Evolutionary conservation across 148 eudicot genomes (phyloP).

Genomic region (Drosera capensis): DNA sequence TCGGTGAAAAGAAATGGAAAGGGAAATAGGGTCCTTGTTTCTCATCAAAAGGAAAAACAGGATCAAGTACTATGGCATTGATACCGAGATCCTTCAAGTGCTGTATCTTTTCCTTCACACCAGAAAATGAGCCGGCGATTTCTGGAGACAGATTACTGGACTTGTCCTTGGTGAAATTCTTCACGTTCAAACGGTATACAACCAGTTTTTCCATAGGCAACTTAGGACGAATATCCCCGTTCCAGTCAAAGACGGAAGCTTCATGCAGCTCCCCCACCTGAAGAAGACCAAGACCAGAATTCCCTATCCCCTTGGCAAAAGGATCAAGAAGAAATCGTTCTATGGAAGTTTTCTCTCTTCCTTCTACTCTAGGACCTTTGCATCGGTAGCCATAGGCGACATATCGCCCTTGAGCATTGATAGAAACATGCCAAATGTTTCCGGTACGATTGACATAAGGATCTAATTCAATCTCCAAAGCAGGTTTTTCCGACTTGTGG

Average conservation of each 20-base stretch:
- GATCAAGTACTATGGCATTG: slow-evolving; percentile 72
- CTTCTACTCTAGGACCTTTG: slow-evolving; percentile 17
- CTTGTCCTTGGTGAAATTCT: slow-evolving; percentile 47
- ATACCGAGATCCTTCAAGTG: slow-evolving; percentile 74
- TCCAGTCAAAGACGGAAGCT: slow-evolving; percentile 63
- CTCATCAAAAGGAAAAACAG: slow-evolving; percentile 49
- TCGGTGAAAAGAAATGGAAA: slow-evolving; percentile 58
- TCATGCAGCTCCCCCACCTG: slow-evolving; percentile 33
- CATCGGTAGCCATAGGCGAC: slow-evolving; percentile 74
- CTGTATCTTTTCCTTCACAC: slow-evolving; percentile 47
- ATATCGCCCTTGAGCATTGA: slow-evolving; percentile 32
- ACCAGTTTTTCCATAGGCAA: slow-evolving; percentile 64
- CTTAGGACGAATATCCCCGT: slow-evolving; percentile 41
- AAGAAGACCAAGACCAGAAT: slow-evolving; percentile 14
- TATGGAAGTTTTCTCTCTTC: slow-evolving; percentile 4
- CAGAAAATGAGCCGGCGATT: slow-evolving; percentile 60
- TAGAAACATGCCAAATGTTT: slow-evolving; percentile 77
- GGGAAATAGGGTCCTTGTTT: slow-evolving; percentile 70
- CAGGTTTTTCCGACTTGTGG: slow-evolving; percentile 32
- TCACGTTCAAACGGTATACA: slow-evolving; percentile 64
- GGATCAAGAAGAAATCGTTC: slow-evolving; percentile 59
- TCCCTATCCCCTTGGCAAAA: slow-evolving; percentile 47
- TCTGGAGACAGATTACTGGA: slow-evolving; percentile 50
- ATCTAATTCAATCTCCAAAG: slow-evolving; percentile 82
- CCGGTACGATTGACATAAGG: slow-evolving; percentile 83